Evolutionary conservation across 371 early-diverging fungal species (phyloP).

Genomic region (Syncephalastrum contaminatum): DNA sequence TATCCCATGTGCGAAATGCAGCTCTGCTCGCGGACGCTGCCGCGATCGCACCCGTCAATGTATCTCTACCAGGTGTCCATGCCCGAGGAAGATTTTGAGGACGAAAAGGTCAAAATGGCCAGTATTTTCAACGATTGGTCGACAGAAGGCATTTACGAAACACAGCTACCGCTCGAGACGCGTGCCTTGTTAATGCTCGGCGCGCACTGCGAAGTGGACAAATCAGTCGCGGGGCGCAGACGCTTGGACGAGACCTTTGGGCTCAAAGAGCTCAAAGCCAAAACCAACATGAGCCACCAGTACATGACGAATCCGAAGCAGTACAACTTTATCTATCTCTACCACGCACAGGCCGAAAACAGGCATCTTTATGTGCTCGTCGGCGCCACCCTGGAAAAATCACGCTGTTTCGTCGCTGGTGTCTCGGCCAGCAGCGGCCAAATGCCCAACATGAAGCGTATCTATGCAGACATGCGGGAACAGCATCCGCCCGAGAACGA

Average conservation of each 20-base stretch:
- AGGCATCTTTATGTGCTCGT: constrained; percentile 79
- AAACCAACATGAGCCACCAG: constrained; percentile 22
- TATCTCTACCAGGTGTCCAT: constrained; percentile 81
- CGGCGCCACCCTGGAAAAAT: constrained; percentile 52
- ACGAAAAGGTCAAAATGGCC: constrained; percentile 68
- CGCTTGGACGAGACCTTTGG: constrained; percentile 42
- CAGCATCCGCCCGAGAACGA: constrained; percentile 10
- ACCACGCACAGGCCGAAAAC: constrained; percentile 65
- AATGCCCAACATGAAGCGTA: constrained; percentile 68
- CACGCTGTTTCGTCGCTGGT: constrained; percentile 73
- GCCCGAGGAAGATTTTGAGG: constrained; percentile 74
- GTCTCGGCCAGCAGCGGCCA: constrained; percentile 60
- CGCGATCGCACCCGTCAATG: constrained; percentile 60
- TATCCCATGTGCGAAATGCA: constrained; percentile 29
- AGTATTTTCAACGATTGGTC: constrained; percentile 83
- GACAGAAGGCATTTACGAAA: constrained; percentile 94
- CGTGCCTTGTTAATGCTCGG: constrained; percentile 82
- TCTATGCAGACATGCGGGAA: constrained; percentile 26
- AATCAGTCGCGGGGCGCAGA: constrained; percentile 29
- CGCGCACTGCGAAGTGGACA: constrained; percentile 47
- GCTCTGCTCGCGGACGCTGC: constrained; percentile 54
- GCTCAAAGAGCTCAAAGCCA: constrained; percentile 54
- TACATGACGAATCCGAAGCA: constrained; percentile 45
- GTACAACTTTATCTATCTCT: constrained; percentile 67
- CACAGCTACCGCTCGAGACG: constrained; percentile 74